Evolutionary conservation across 345 rosid genomes (phyloP), one percentile per base, ranked within the genome.

Genomic region (Brassica carinata): DNA sequence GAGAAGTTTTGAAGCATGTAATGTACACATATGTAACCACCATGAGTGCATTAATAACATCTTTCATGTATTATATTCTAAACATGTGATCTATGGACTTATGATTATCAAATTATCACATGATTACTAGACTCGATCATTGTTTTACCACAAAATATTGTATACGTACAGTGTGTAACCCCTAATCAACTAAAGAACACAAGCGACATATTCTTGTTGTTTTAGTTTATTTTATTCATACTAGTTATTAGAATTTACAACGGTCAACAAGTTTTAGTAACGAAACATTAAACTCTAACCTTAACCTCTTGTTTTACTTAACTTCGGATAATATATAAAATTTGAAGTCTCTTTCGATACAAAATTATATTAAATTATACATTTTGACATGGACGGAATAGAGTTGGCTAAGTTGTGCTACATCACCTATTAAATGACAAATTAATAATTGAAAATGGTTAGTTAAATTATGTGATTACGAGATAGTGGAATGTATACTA

Each of bases 361-460:
- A 48, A 33, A 65, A 15, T 8, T 65, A 9, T 64, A 64, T 30
- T 30, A 64, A 9, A 6, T 14, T 18, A 67, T 18, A 19, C 17
- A 67, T 36, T 8, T 36, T 36, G 70, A 67, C 48, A 66, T 36
- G 3, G 71, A 67, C 15, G 57, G 18, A 23, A 19, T 68, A 23
- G 58, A 68, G 58, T 68, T 69, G 59, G 59, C 34, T 45, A 68
- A 68, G 72, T 68, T 68, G 57, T 68, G 59, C 34, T 26, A 45
- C 59, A 43, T 1, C 72, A 23, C 5, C 2, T 19, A 40, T 19
- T 11, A 40, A 11, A 68, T 68, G 11, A 45, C 11, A 19, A 19
- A 10, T 1, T 40, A 67, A 38, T 18, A 38, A 38, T 67, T 36
- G 15, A 67, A 40, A 18, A 66, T 9, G 27, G 29, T 38, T 66